Base-by-base conservation (phyloP, 2,329 filamentous ascomycete species). In the Pseudopithomyces maydicus region DNA sequence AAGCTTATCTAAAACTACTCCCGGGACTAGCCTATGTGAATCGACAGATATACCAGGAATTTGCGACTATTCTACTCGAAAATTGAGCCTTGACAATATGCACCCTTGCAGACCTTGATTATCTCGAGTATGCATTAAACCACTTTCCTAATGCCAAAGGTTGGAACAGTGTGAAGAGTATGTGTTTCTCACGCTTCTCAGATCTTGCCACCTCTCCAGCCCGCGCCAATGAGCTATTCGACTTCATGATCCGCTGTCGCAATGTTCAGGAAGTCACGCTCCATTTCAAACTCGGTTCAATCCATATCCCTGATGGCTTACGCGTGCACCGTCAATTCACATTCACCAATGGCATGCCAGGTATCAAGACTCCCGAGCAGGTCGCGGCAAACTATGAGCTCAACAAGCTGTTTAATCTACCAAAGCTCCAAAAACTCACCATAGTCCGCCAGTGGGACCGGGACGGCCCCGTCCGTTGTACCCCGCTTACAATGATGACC, bases 181-280 rank as follows among this genome's bases (percentile, higher is more conserved):
- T 53, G 20, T 15, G 17, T 3, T 53, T 45, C 32, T 45, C 41
- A 19, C 20, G 32, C 8, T 55, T 50, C 20, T 50, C 39, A 3
- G 54, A 57, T 33, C 43, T 62, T 19, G 54, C 57, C 15, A 44
- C 44, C 7, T 55, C 53, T 11, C 45, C 53, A 11, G 41, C 45
- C 8, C 53, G 45, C 17, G 38, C 52, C 3, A 17, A 22, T 23
- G 44, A 49, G 19, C 17, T 55, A 11, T 38, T 44, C 35, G 52
- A 50, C 41, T 42, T 17, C 36, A 23, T 48, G 12, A 33, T 22
- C 11, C 47, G 45, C 2, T 33, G 39, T 7, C 20, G 26, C 15
- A 55, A 55, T 17, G 7, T 51, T 19, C 22, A 51, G 32, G n/a
- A 44, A 14, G 12, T 55, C 19, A 42, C 36, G 14, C 53, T 55